Evolutionary conservation across 345 rosid species (phyloP), one percentile per base, ranked within the genome.

Genomic region (Nephelium lappaceum): DNA sequence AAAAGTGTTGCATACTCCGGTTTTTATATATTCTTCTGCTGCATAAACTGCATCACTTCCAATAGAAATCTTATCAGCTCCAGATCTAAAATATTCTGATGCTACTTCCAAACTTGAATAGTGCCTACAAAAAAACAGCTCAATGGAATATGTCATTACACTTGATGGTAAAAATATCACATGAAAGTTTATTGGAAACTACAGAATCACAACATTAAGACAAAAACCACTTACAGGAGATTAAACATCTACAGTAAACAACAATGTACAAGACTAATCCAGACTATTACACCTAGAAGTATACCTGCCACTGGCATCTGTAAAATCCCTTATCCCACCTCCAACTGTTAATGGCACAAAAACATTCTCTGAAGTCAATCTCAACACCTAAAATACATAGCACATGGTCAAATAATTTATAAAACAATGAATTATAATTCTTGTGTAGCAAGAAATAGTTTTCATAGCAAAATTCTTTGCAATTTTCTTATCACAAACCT

Each of bases 61-160:
- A 66, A 96, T 87, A 69, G 99, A 96, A 49, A 96, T 87, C 81
- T 96, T 96, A 84, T 96, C 99, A 49, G 99, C 98, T 41, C 99
- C 98, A 3, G 99, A 93, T 87, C 98, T 89, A 80, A 96, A 96
- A 86, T 96, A 93, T 83, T 96, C 98, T 57, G 98, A 88, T 80
- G 98, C 99, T 81, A 96, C 99, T 84, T 93, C 98, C 87, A 96
- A 86, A 87, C 99, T 96, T 69, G 99, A 94, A 85, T 96, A 94
- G 79, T 89, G 78, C 93, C 98, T 96, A 88, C 78, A 71, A 63
- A 47, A 67, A n/a, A 75, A 66, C 9, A 58, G 38, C 23, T 24
- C 36, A 79, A 51, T 25, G 73, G 31, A 31, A 31, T 31, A 31
- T 4, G 15, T 55, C n/a, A 18, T 49, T 43, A 18, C 43, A 64